Base-by-base conservation (phyloP, 1,139 yeast genomes). In the Sugiyamaella paludigena region DNA sequence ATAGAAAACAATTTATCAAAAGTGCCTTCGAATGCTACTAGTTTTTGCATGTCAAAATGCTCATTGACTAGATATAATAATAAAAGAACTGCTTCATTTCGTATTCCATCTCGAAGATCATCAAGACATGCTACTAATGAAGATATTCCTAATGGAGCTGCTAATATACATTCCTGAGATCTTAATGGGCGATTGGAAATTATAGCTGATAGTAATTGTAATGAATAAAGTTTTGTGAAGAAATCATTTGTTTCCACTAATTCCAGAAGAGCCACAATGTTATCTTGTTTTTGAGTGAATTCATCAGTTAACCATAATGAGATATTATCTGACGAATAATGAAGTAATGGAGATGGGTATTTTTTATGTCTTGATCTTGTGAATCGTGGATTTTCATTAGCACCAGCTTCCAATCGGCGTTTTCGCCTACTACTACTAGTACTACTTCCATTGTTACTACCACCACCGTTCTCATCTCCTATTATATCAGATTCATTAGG, bases 281-380 rank as follows among this genome's bases (percentile, higher is more conserved):
- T 76, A 29, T 80, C 83, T 35, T 75, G 68, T 41, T 68, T 65
- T 60, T 65, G 94, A 1, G 92, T 86, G 59, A 94, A 74, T 58
- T 89, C 98, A 68, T 94, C 98, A 0, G 98, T 89, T 36, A 94
- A 85, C 96, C 97, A 91, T 53, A 89, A 71, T 0, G 96, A 87
- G 58, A 94, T 87, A 62, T 92, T 97, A 12, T 80, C 78, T 29
- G 69, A 64, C 7, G 64, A 24, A 26, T 37, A 36, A 31, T 43
- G 31, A 19, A 43, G 13, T 9, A 48, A 38, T n/a, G 51, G 51
- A 5, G 51, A 48, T 7, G 41, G 33, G 36, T 48, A 48, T 29
- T 44, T 39, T 19, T 48, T 48, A 16, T 37, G 32, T 8, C 43
- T 35, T 4, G 51, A 48, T 26, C 51, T 16, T 11, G 43, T 36